These are phyloP conservation scores for Annulohypoxylon bovei DNA, from an alignment of 495 filamentous ascomycete genomes.

Conservation along the genomic window DNA sequence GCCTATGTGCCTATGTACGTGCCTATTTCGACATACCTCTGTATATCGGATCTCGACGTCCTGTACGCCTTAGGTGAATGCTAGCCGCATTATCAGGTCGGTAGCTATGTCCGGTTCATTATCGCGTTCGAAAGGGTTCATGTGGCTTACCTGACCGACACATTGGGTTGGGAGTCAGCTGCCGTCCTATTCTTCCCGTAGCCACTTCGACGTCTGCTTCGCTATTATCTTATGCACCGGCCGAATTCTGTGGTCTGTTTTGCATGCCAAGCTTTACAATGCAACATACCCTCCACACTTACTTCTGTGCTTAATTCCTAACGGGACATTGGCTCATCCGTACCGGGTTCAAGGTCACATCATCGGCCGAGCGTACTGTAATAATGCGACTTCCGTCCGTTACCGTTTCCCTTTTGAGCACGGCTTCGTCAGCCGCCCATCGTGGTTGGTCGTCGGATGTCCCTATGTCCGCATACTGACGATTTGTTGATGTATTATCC, in stretches of 20 bases:
- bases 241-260: conserved; percentile 30
- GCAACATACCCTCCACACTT: conserved; percentile 36
- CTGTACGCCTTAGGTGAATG: background rate
- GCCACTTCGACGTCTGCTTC: background rate
- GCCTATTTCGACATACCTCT: too few relatives aligned
- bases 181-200: background rate
- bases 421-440: conserved; percentile 24
- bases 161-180: conserved; percentile 12
- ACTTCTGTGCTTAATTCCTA: conserved; percentile 15
- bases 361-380: conserved; percentile 31
- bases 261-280: conserved; percentile 46
- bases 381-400: conserved; percentile 27
- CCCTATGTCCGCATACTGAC: conserved; percentile 21
- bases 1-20: too few relatives aligned
- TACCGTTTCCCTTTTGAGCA: conserved; percentile 30
- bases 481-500: conserved; percentile 24
- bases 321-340: conserved; percentile 27
- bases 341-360: conserved; percentile 27
- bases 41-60: conserved; percentile 4
- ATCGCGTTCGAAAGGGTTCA: conserved; percentile 6
- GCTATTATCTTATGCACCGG: conserved; percentile 15
- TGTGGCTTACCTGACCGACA: conserved; percentile 14
- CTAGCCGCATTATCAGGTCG: background rate
- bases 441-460: conserved; percentile 21
- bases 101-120: conserved; percentile 8